phyloP scores from a whole-genome alignment of 805 yeast genomes.

The Candida tibetensis region DNA sequence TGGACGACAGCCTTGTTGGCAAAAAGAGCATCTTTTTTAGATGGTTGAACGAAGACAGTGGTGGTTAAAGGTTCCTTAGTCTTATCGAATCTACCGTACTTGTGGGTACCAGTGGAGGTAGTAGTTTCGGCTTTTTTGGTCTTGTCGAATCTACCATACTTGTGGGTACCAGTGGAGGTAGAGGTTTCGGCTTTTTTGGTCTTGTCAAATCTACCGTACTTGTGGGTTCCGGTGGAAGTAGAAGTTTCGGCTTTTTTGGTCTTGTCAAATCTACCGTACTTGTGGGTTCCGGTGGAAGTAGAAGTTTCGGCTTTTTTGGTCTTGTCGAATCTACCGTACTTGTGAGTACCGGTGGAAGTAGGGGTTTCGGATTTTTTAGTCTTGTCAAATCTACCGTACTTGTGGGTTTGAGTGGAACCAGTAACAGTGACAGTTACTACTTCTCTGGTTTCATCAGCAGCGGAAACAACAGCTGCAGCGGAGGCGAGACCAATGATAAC shows the following conservation, averaged over 20 bases:
- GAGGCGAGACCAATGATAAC: constrained; percentile 41
- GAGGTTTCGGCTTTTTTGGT: constrained; percentile 35
- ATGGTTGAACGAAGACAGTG: constrained; percentile 29
- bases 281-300: constrained; percentile 48
- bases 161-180: constrained; percentile 27
- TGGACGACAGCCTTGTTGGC: constrained; percentile 7
- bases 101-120: constrained; percentile 43
- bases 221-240: constrained; percentile 43
- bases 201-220: constrained; percentile 55
- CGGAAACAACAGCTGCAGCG: constrained; percentile 26
- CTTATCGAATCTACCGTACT: constrained; percentile 47
- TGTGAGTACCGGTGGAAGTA: constrained; percentile 42
- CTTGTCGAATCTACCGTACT: constrained; percentile 49
- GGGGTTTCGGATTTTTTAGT: constrained; percentile 36
- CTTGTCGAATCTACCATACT: constrained; percentile 31
- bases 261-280: constrained; percentile 53
- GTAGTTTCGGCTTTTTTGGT: constrained; percentile 36
- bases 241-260: constrained; percentile 36
- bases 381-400: constrained; percentile 55
- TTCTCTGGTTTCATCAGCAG: constrained; percentile 17
- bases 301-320: constrained; percentile 14
- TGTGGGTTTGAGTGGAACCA: constrained; percentile 43
- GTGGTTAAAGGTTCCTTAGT: constrained; percentile 36
- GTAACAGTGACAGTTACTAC: constrained; percentile 27
- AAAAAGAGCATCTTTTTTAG: neutral